Evolutionary conservation across 1,284 basidiomycete species (phyloP).

Genomic region (Tilletia walkeri): DNA sequence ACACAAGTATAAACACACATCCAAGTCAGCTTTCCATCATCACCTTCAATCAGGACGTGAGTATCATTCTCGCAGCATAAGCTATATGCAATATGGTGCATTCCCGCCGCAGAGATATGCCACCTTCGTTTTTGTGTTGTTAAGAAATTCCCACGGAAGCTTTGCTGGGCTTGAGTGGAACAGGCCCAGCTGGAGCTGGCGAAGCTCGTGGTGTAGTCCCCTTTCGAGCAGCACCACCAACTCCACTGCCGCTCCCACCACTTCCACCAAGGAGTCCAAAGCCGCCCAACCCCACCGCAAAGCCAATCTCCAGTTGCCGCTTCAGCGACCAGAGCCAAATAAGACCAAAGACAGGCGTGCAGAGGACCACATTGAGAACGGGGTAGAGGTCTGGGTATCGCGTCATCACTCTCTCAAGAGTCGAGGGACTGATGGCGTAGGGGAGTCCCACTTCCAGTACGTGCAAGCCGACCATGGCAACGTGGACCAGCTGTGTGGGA

Average conservation of each 20-base stretch:
- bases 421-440: conserved; percentile 5
- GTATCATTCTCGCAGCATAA: no score
- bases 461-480: conserved; percentile 65
- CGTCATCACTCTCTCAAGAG: conserved; percentile 60
- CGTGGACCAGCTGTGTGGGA: conserved; percentile 51
- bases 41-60: no score
- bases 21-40: no score
- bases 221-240: neutral
- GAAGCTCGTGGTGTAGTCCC: no score
- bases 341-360: conserved; percentile 72
- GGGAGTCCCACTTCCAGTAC: conserved; percentile 65
- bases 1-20: no score
- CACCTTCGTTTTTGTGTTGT: no score
- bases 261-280: conserved; percentile 18
- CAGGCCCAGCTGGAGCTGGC: no score
- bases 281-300: conserved; percentile 39
- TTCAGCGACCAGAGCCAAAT: conserved; percentile 57
- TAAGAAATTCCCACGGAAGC: no score
- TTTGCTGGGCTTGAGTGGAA: no score
- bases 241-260: neutral
- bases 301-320: conserved; percentile 51
- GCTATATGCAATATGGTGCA: no score
- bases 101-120: no score
- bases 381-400: conserved; percentile 82
- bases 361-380: conserved; percentile 79